These are phyloP conservation scores for Terana coerulea DNA, from an alignment of 768 basidiomycete genomes.

Conservation along the genomic window DNA sequence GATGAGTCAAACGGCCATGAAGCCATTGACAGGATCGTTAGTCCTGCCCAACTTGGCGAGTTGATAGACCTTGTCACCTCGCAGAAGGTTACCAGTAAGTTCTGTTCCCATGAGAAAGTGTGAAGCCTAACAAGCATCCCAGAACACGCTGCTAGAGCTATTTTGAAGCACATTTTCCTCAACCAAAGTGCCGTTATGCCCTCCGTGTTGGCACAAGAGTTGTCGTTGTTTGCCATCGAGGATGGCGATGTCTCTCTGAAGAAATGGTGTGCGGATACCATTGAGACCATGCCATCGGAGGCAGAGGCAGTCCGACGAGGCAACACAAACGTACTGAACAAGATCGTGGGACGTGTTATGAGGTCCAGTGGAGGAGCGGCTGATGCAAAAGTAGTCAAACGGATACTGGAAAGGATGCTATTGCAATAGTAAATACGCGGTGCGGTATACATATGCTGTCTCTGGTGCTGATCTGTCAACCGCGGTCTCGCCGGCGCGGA, in stretches of 20 bases:
- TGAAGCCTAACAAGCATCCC: conserved; percentile 11
- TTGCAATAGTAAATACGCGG: neutral
- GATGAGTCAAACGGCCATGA: neutral
- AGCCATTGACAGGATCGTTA: conserved; percentile 43
- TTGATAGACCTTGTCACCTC: conserved; percentile 72
- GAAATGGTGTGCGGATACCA: conserved; percentile 57
- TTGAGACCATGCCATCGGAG: conserved; percentile 63
- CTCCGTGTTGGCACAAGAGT: conserved; percentile 42
- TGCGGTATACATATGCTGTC: no score
- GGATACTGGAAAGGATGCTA: conserved; percentile 31
- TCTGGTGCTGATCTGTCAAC: no score
- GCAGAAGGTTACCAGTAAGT: conserved; percentile 64
- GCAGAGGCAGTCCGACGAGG: conserved; percentile 63
- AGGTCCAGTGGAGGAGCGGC: conserved; percentile 73
- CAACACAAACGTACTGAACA: conserved; percentile 73
- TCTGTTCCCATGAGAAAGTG: neutral
- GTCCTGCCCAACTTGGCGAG: conserved; percentile 63
- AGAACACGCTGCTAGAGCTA: conserved; percentile 77
- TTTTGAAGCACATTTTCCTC: conserved; percentile 69
- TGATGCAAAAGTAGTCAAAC: conserved; percentile 60
- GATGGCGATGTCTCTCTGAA: conserved; percentile 39
- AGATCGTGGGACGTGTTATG: conserved; percentile 85
- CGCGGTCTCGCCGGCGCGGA: conserved; percentile 3
- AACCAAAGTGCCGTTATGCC: conserved; percentile 35
- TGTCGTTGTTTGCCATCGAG: conserved; percentile 43